Evolutionary conservation across 2,329 filamentous ascomycete genomes (phyloP), one percentile per base, ranked within the genome.

Genomic region (Raffaelea albimanens): DNA sequence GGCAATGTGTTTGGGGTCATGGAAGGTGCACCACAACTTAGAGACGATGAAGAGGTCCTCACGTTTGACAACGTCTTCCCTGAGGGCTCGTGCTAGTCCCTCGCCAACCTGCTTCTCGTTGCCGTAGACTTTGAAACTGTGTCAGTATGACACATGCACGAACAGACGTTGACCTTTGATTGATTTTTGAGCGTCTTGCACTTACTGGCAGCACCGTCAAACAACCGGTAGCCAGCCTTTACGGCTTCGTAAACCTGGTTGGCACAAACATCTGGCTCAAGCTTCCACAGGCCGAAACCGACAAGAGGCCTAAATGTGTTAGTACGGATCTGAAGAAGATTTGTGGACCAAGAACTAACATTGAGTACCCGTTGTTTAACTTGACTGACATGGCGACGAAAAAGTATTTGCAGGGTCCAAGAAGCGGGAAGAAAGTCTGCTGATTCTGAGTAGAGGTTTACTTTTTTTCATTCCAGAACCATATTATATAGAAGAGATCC

Each of bases 11-110:
- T 91, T 82, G 57, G 73, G 74, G 59, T 91, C 84, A 72, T 95
- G 87, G 78, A 89, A 95, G 56, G 82, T 83, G 72, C 90, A 89
- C 88, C 89, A 95, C 50, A 95, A 83, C 75, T 95, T 95, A 67
- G 84, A 88, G 55, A 90, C 85, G 62, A 95, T 82, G 78, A 95
- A 95, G 63, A 95, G 84, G 21, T 95, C 87, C 67, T 86, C 80
- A 51, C 87, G 83, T 72, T 83, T 88, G 57, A 90, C 85, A 50
- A 91, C 65, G 40, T 86, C 85, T 10, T 93, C 87, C 61, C 83
- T 76, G 67, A 93, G 87, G 59, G 87, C 87, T 56, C 84, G 83
- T 50, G 81, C 78, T 40, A 91, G 75, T 58, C 87, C 87, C 62
- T 89, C 69, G 50, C 86, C 87, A 54, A 78, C 81, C 66, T 89